Base-by-base conservation (phyloP, 202 grass and related monocot genomes). In the Setaria italica region DNA sequence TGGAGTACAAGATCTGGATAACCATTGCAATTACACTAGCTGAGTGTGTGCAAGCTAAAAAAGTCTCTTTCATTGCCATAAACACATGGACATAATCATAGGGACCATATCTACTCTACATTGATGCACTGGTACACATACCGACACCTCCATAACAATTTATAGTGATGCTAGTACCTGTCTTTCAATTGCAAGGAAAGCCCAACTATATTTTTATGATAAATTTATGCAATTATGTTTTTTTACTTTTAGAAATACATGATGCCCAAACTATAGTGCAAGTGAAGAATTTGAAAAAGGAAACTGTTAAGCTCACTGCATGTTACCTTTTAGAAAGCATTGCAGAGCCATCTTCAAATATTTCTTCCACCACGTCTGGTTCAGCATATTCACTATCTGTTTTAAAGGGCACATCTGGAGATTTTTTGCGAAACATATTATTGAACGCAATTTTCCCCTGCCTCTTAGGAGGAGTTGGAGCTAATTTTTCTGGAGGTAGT, bases 341-440 rank as follows among this genome's bases (percentile, higher is more conserved):
- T 9, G 97, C 90, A 59, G 94, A 94, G 39, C 94, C 97, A 45
- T 99, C 94, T 87, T 97, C 97, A 85, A 97, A 99, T 83, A 99
- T 88, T 92, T 99, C 97, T 84, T 99, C 94, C 77, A 99, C 97
- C 62, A 94, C 88, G 85, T 96, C 94, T 0, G 92, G 88, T 79
- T 96, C 93, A 47, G 86, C 75, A 70, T 80, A 89, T 47, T 94
- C 90, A 77, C 76, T 87, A 42, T 88, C 84, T 85, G 78, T 68
- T 70, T 86, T 76, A 77, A 82, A 87, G 29, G 82, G 78, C 33
- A 78, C 82, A 53, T 77, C 76, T 55, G 57, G 67, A 64, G 85
- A 66, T 86, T 94, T 99, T 68, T 85, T 82, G 19, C 87, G 85
- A 84, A 99, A 94, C 82, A 96, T 91, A 74, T 90, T 92, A 58